A percentile compares a stretch with the other conserved stretches of the same genome.
These are phyloP conservation scores for Fusarium sulawesiense DNA, from an alignment of 2,329 filamentous ascomycete genomes.

Conservation along the genomic window DNA sequence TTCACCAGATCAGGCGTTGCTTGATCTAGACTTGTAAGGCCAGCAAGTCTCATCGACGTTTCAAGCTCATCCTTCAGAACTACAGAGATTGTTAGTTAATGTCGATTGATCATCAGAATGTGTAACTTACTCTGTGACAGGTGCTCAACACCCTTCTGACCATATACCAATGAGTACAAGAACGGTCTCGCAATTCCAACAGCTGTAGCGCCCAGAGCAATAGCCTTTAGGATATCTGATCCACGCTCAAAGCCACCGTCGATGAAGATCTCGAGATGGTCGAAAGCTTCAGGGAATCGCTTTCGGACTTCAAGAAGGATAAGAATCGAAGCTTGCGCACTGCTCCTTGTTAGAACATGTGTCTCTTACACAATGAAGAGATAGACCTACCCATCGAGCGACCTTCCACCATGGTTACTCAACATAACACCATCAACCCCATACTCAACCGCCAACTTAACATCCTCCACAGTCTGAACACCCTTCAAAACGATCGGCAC, in stretches of 20 bases:
- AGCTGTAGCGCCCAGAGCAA: slow-evolving; percentile 64
- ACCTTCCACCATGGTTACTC: slow-evolving; percentile 69
- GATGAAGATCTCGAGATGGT: slow-evolving; percentile 62
- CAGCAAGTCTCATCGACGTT: slow-evolving; percentile 47
- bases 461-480: slow-evolving; percentile 67
- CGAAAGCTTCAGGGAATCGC: slow-evolving; percentile 61
- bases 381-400: slow-evolving; percentile 58
- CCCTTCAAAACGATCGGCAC: slow-evolving; percentile 68
- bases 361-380: rapidly evolving
- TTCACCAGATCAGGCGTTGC: slow-evolving; percentile 47
- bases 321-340: slow-evolving; percentile 59
- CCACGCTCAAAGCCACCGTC: slow-evolving; percentile 66
- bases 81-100: not conserved
- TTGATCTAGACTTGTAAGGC: slow-evolving; percentile 47
- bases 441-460: slow-evolving; percentile 59
- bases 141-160: slow-evolving; percentile 65
- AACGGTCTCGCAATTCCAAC: slow-evolving; percentile 66
- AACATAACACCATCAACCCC: slow-evolving; percentile 66
- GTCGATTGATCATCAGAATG: rapidly evolving
- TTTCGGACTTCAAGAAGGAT: slow-evolving; percentile 64
- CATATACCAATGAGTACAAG: slow-evolving; percentile 64
- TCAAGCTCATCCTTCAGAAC: slow-evolving; percentile 49
- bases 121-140: slow-evolving; percentile 63
- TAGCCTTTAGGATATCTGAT: slow-evolving; percentile 65
- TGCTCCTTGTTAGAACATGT: not conserved